Conservation (phyloP, 768 basidiomycete species). For the Hysterangium stoloniferum region DNA sequence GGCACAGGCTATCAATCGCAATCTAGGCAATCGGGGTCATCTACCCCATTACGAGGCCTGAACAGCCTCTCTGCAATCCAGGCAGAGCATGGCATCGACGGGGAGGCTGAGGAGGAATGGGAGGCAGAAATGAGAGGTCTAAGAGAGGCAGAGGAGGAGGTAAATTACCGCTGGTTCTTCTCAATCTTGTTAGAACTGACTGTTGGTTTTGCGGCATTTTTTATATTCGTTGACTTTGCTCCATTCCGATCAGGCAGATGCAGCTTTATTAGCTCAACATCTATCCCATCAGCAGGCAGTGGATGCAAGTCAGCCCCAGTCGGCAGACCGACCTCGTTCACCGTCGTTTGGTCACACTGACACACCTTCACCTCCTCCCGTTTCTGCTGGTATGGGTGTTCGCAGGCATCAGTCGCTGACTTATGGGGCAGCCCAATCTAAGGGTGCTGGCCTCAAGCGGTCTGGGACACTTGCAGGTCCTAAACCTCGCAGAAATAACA, state of each 20-base stretch:
- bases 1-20: slow-evolving; percentile 5
- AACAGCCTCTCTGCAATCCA: slow-evolving; percentile 82
- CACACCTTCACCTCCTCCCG: slow-evolving; percentile 64
- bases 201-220: slow-evolving; percentile 2
- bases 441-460: slow-evolving; percentile 51
- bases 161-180: slow-evolving; percentile 6
- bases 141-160: slow-evolving; percentile 63
- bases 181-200: neutral
- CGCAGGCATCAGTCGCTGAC: slow-evolving; percentile 78
- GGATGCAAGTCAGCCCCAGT: slow-evolving; percentile 39
- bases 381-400: slow-evolving; percentile 44
- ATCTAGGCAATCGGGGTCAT: slow-evolving; percentile 43
- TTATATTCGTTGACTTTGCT: slow-evolving; percentile 13
- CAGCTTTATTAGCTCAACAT: slow-evolving; percentile 17
- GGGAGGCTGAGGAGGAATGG: slow-evolving; percentile 72
- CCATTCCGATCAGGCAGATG: slow-evolving; percentile 21
- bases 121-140: slow-evolving; percentile 55
- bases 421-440: slow-evolving; percentile 21
- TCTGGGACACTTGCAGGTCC: slow-evolving; percentile 65
- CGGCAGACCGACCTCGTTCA: slow-evolving; percentile 49
- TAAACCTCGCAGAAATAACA: slow-evolving; percentile 21
- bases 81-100: slow-evolving; percentile 55
- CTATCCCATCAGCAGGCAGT: slow-evolving; percentile 39
- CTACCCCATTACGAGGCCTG: slow-evolving; percentile 58
- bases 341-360: slow-evolving; percentile 48